Evolutionary conservation across 1,139 yeast species (phyloP), one percentile per base, ranked within the genome.

Genomic region (Sugiyamaella paludigena): DNA sequence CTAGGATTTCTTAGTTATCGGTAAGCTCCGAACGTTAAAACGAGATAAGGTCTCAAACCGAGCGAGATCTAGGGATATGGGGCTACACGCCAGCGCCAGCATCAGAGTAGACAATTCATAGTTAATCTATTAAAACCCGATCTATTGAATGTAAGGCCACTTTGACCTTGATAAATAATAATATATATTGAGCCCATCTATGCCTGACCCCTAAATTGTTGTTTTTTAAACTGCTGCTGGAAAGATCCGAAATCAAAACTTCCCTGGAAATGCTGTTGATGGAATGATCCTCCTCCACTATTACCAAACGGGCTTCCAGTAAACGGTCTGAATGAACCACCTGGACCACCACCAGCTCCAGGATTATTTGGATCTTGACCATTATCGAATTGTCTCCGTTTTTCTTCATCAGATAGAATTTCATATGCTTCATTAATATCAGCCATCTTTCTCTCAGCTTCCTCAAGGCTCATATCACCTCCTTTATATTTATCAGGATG

Each of bases 361-460:
- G 43, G 77, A 60, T 77, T 83, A 50, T 77, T 79, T 4, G 83
- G 80, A 60, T 79, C 83, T 46, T 75, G 79, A 28, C 85, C 86
- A 33, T 72, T 58, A 62, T 87, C 95, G 61, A 85, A 87, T 45
- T 84, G 74, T 50, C 73, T 79, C 50, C 83, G 77, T 52, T 78
- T 71, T 44, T 83, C 87, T 2, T 78, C 77, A 57, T 85, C 80
- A 8, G 91, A 79, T 42, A 92, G 72, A 2, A 85, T 83, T 63
- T 91, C 98, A 65, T 92, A 91, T 0, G 98, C 98, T 63, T 85
- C 88, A 67, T 92, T 92, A 56, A 92, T 87, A 45, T 84, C 91
- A 50, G 95, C 89, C 94, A 92, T 92, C 61, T 86, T 87, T 40
- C 73, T 73, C 66, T 88, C 95, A 36, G 85, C 84, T 54, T 85